Base-by-base conservation (phyloP, 768 basidiomycete genomes). In the Asterophora parasitica region DNA sequence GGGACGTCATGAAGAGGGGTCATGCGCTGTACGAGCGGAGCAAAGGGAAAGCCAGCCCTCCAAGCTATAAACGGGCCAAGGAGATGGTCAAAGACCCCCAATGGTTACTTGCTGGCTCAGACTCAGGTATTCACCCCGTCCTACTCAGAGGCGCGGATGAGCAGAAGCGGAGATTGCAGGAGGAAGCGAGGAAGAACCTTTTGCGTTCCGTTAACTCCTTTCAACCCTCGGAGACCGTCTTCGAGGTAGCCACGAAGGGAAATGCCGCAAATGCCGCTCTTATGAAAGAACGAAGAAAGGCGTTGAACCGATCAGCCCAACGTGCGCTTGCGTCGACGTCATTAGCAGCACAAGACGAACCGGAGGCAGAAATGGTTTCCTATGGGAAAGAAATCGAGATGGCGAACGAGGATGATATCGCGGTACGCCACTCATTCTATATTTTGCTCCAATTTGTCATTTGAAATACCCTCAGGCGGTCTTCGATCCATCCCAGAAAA, bases 21-120 rank as follows among this genome's bases (percentile, higher is more conserved):
- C 92, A 97, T 54, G 69, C 77, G 1, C 88, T 98, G 90, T 98
- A 95, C 63, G 93, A 97, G 59, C 83, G 92, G 27, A 91, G 89
- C 52, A 85, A 91, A 63, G 88, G 87, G 16, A 96, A 94, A 61
- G 94, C 95, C 13, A 88, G 84, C 58, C 76, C 78, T 12, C 83
- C 83, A 47, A 88, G 86, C 59, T 91, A 97, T 68, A 82, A 84
- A 54, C 82, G 93, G 4, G 87, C 94, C 11, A 98, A 98, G 60
- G 85, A 84, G 49, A 85, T 96, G 74, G 72, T 76, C 40, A 89
- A 88, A 58, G 77, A 78, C 32, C 70, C 76, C 1, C 80, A 83
- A 46, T 91, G 87, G 83, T 74, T 80, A 19, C 70, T 88, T 13
- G 79, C 83, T 2, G 81, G 79, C 2, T 76, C 81, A 17, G 79